These are phyloP conservation scores for Ogataea nitratoaversa DNA, from an alignment of 805 yeast species.

Conservation along the genomic window DNA sequence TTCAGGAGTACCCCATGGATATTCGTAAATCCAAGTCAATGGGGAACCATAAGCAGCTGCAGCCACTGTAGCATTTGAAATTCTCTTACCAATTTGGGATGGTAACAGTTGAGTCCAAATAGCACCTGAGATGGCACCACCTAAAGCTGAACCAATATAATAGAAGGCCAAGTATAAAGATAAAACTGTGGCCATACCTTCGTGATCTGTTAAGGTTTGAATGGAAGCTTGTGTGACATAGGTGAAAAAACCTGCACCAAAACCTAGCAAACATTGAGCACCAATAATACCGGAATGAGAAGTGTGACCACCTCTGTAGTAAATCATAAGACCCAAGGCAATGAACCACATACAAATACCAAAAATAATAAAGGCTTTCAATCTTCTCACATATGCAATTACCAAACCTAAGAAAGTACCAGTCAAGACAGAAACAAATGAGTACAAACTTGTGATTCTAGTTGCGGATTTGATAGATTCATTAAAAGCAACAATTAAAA, in stretches of 20 bases:
- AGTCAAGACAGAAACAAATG: conserved; percentile 59
- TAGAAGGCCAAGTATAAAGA: conserved; percentile 55
- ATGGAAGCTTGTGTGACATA: conserved; percentile 60
- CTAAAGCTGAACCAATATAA: conserved; percentile 61
- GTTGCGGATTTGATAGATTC: conserved; percentile 61
- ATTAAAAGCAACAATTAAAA: conserved; percentile 58
- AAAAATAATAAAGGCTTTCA: conserved; percentile 55
- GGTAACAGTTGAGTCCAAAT: conserved; percentile 64
- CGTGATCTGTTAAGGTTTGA: conserved; percentile 56
- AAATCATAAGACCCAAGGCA: conserved; percentile 56
- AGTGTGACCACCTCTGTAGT: conserved; percentile 47
- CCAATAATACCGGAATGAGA: conserved; percentile 60
- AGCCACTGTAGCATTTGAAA: conserved; percentile 39
- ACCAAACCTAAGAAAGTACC: conserved; percentile 58
- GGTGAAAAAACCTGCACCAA: conserved; percentile 72
- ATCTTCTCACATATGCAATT: conserved; percentile 43
- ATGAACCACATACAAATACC: conserved; percentile 58
- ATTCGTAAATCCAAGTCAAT: conserved; percentile 39
- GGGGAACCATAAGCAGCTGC: conserved; percentile 50
- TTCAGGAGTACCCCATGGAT: conserved; percentile 61
- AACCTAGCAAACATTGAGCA: conserved; percentile 58
- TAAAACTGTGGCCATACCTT: conserved; percentile 58
- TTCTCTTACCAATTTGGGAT: conserved; percentile 33
- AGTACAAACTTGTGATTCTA: conserved; percentile 56
- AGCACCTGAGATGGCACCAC: conserved; percentile 63